Evolutionary conservation across 768 basidiomycete species (phyloP).

Genomic region (Amanita rubescens): DNA sequence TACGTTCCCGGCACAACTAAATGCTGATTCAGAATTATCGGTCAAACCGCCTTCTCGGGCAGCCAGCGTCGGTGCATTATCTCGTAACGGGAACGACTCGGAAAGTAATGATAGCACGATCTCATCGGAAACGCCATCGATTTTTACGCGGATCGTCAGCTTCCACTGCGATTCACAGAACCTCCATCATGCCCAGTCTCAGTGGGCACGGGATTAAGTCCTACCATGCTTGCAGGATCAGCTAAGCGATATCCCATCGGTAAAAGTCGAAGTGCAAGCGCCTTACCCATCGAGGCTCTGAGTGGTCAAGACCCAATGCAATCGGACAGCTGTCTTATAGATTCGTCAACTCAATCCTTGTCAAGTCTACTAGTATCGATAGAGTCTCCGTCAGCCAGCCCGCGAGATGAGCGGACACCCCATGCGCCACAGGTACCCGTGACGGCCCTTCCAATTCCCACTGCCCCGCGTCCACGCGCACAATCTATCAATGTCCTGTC

Average conservation of each 20-base stretch:
- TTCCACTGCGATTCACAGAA: conserved; percentile 40
- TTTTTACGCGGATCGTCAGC: conserved; percentile 35
- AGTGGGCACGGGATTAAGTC: conserved; percentile 19
- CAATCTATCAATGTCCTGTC: neutral
- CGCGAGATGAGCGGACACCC: conserved; percentile 26
- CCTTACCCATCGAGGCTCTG: conserved; percentile 24
- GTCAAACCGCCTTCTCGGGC: conserved; percentile 12
- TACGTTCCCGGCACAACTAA: neutral
- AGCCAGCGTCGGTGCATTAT: conserved; percentile 25
- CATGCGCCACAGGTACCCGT: conserved; percentile 9
- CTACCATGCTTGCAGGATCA: conserved; percentile 19
- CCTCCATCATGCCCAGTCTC: conserved; percentile 36
- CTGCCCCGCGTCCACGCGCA: conserved; percentile 4
- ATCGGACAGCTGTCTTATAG: conserved; percentile 30
- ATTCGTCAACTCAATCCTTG: neutral
- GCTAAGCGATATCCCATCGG: conserved; percentile 16
- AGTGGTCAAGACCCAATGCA: conserved; percentile 13
- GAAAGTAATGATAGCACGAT: conserved; percentile 29
- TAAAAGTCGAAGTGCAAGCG: conserved; percentile 25
- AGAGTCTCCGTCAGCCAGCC: neutral
- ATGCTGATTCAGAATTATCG: neutral
- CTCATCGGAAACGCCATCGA: conserved; percentile 39
- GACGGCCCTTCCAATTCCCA: conserved; percentile 4
- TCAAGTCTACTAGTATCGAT: neutral
- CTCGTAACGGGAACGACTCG: conserved; percentile 21